Evolutionary conservation across 257 asterid species (phyloP), one percentile per base, ranked within the genome.

Genomic region (Nicotiana paniculata): DNA sequence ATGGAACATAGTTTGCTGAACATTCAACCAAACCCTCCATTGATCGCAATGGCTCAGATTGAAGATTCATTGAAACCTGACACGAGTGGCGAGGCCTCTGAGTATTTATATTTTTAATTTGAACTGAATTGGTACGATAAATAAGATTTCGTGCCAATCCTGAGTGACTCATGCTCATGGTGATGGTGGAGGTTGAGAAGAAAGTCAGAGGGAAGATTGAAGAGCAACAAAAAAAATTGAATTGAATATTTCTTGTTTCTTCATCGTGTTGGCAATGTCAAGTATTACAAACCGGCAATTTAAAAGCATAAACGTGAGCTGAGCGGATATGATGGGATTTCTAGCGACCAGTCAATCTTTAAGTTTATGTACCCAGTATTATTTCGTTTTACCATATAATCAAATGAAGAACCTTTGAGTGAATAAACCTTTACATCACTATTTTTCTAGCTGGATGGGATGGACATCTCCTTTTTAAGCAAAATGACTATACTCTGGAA

Each of bases 1-100:
- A 32, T 43, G 90, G 90, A 83, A 58, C 85, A 66, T 85, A 81
- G 48, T 87, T 87, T 15, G 82, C 90, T 4, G 84, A 77, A 70
- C 88, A 81, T 17, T 85, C 72, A 9, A 85, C 12, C 78, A 43
- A 24, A 33, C 90, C 79, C 8, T 72, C 78, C 61, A 21, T 46
- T 17, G 77, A 68, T 35, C 3, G 18, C 57, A 11, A 69, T 13
- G 78, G 1, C 55, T 7, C 62, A 3, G 21, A 24, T 26, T 24
- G 79, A 0, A 6, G 24, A 26, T 74, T 24, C 62, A 24, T 15
- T 5, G 79, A 48, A 26, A 74, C 26, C 24, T 48, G 79, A 0
- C 79, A 48, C 61, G 6, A 48, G 2, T 74, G 24, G 79, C 79
- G 62, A 74, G 9, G 3, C 0, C 24, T 74, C 24, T 13, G 79